These are phyloP conservation scores for Macadamia tetraphylla DNA, from an alignment of 164 flowering plant species.

Conservation along the genomic window DNA sequence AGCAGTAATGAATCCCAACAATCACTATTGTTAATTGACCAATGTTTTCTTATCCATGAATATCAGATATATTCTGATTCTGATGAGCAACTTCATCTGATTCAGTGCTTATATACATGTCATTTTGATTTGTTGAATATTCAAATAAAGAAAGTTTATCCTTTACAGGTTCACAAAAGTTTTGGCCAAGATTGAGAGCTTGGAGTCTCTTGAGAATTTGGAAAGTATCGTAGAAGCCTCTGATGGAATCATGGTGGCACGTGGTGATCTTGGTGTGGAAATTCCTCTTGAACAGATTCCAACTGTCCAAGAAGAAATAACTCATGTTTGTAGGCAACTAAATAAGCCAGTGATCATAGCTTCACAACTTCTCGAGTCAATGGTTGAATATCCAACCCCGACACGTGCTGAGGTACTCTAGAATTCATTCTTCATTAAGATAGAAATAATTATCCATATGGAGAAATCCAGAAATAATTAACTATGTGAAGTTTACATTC, in stretches of 20 bases:
- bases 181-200: constrained; percentile 81
- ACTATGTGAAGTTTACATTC: neutral
- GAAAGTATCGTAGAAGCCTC: constrained; percentile 73
- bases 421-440: neutral
- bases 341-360: constrained; percentile 95
- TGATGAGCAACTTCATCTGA: no score
- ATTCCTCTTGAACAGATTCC: constrained; percentile 90
- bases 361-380: constrained; percentile 90
- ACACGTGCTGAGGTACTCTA: constrained; percentile 85
- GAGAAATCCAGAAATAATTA: neutral
- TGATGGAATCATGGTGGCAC: constrained; percentile 92
- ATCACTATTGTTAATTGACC: neutral
- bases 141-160: constrained; percentile 3
- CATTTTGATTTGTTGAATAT: neutral
- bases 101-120: neutral
- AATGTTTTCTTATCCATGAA: no score
- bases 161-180: constrained; percentile 48
- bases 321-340: constrained; percentile 55
- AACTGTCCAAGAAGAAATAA: constrained; percentile 57
- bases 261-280: constrained; percentile 93
- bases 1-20: neutral
- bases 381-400: constrained; percentile 90
- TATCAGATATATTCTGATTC: no score
- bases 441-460: neutral
- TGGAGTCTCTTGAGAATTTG: constrained; percentile 65